Base-by-base conservation (phyloP, 2,329 filamentous ascomycete genomes). In the Xylaria sp. region DNA sequence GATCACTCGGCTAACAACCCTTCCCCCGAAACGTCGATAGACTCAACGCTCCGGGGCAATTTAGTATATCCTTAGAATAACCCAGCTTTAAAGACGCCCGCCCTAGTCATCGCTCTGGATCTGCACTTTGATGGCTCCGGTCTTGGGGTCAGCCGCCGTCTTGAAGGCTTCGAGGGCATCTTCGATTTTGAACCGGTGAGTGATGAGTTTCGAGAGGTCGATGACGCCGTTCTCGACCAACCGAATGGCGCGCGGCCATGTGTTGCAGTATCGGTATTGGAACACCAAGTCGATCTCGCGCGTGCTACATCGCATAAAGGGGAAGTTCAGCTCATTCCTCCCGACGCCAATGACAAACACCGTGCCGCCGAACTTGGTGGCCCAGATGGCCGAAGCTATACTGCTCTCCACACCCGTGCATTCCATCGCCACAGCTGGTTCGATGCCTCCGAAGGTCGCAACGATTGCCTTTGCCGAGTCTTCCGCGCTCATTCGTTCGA, bases 321-420 rank as follows among this genome's bases (percentile, higher is more conserved):
- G 95, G 71, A 98, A 92, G 81, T 89, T 93, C 85, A 98, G 96
- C 85, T 98, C 93, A 79, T 96, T 94, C 86, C 92, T 95, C 73
- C 95, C 96, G 2, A 98, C 94, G 48, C 95, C 95, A 73, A 98
- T 97, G 71, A 98, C 92, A 78, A 98, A 98, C 62, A 98, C 95
- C 82, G 97, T 97, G 75, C 96, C 95, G 72, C 95, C 96, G 77
- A 98, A 98, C 83, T 95, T 97, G 79, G 92, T 89, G 9, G 93
- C 90, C 87, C 94, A 96, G 79, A 98, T 95, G 61, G 94, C 93
- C 32, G 92, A 86, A 5, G 89, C 89, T 76, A 98, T 92, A 79
- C 91, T 94, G 82, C 90, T 93, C 85, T 98, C 94, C 17, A 97
- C 93, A 59, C 96, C 96, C 0, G 96, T 98, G 84, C 95, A 98